These are phyloP conservation scores for Malassezia yamatoensis DNA, from an alignment of 1,284 basidiomycete species.

Conservation along the genomic window DNA sequence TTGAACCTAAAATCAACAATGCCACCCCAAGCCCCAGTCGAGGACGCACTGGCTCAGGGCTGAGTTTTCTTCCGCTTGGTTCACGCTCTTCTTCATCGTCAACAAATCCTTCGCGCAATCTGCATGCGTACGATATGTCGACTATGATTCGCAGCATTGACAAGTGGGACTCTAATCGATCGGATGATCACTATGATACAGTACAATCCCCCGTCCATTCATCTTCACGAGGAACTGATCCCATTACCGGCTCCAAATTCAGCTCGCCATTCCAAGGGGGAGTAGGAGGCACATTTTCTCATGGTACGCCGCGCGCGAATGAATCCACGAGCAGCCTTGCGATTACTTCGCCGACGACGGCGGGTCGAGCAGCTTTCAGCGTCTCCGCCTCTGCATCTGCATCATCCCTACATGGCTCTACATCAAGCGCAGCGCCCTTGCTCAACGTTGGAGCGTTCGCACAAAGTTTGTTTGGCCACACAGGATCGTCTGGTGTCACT, in stretches of 20 bases:
- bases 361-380: neutral
- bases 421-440: neutral
- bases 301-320: neutral
- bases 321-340: neutral
- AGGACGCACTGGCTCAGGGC: neutral
- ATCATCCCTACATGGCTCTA: neutral
- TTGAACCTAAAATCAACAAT: neutral
- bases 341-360: neutral
- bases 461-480: constrained; percentile 11
- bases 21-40: constrained; percentile 1
- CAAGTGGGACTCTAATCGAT: constrained; percentile 11
- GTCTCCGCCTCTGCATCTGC: neutral
- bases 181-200: neutral
- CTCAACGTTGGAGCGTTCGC: constrained; percentile 18
- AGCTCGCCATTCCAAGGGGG: neutral
- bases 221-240: neutral
- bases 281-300: neutral
- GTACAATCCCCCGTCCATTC: neutral
- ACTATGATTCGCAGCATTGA: constrained; percentile 17
- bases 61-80: neutral
- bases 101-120: neutral
- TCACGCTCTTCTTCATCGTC: neutral
- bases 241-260: no score
- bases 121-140: constrained; percentile 12
- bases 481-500: neutral